A percentile compares a stretch with the other conserved stretches of the same genome.
phyloP scores from a whole-genome alignment of 352 stramenopile species.

The Phytopythium litorale region DNA sequence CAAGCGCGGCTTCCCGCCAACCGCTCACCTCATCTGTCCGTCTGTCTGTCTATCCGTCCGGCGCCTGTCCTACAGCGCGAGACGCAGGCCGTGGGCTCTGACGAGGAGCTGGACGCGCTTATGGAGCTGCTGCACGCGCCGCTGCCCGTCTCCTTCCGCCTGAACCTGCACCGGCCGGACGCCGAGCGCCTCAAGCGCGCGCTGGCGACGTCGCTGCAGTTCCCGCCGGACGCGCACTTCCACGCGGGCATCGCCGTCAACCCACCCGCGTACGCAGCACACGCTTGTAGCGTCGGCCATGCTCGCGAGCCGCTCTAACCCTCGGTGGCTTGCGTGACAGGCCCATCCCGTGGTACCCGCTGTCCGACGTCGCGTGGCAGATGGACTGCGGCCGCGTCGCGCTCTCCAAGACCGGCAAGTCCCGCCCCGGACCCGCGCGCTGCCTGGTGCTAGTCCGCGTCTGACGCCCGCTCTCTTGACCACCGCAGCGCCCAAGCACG shows the following conservation, averaged over 20 bases:
- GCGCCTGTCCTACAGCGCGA: constrained; percentile 27
- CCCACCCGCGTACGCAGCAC: constrained; percentile 38
- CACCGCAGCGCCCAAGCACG: constrained; percentile 61
- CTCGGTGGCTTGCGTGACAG: constrained; percentile 15
- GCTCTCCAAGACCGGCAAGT: constrained; percentile 72
- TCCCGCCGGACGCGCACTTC: constrained; percentile 45
- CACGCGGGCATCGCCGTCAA: constrained; percentile 54
- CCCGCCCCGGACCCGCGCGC: not conserved
- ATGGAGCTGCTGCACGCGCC: constrained; percentile 74
- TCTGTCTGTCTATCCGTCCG: not conserved
- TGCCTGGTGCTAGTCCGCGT: not conserved
- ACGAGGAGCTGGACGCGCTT: constrained; percentile 52
- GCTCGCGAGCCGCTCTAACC: not conserved
- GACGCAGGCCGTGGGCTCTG: constrained; percentile 48
- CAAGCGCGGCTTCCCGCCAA: too few species aligned
- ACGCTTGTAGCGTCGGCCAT: not conserved
- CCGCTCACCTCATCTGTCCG: too few species aligned
- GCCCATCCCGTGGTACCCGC: constrained; percentile 74
- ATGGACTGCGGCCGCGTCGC: constrained; percentile 77
- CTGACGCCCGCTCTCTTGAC: constrained; percentile 3
- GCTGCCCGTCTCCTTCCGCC: constrained; percentile 75
- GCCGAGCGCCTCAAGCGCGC: constrained; percentile 40
- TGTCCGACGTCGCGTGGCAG: constrained; percentile 77
- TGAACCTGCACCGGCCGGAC: constrained; percentile 72
- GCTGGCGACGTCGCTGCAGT: constrained; percentile 54